These are phyloP conservation scores for Penicillium sp. DNA, from an alignment of 2,329 filamentous ascomycete genomes.

Conservation along the genomic window DNA sequence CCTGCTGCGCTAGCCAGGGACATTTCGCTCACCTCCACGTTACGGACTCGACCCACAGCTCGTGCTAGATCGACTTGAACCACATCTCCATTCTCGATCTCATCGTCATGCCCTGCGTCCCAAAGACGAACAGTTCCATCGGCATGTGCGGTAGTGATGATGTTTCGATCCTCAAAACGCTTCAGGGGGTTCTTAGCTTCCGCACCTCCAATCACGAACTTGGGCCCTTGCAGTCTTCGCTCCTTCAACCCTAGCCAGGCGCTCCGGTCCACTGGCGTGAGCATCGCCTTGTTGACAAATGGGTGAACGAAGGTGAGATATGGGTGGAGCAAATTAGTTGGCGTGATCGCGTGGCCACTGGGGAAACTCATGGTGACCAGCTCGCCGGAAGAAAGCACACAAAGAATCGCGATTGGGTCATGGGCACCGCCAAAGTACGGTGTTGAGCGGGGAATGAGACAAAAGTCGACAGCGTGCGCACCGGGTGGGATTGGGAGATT, in stretches of 20 bases:
- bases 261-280: conserved; percentile 69
- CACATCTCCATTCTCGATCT: conserved; percentile 77
- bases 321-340: conserved; percentile 86
- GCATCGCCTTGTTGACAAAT: conserved; percentile 66
- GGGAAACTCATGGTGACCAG: conserved; percentile 87
- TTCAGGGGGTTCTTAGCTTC: conserved; percentile 64
- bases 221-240: conserved; percentile 69
- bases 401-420: conserved; percentile 81
- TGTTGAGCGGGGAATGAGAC: conserved; percentile 71
- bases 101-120: conserved; percentile 87
- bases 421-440: conserved; percentile 84
- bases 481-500: conserved; percentile 70
- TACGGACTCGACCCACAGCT: conserved; percentile 70
- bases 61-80: conserved; percentile 83
- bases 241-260: conserved; percentile 91
- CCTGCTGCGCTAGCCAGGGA: conserved; percentile 74
- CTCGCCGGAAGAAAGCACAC: conserved; percentile 77
- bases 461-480: conserved; percentile 71
- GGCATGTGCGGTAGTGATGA: conserved; percentile 80
- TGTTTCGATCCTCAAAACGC: conserved; percentile 73
- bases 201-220: conserved; percentile 71
- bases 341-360: conserved; percentile 80
- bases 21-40: conserved; percentile 71
- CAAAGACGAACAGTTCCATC: conserved; percentile 89
- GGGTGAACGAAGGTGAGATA: conserved; percentile 86